Evolutionary conservation across 2,329 filamentous ascomycete species (phyloP), one percentile per base, ranked within the genome.

Genomic region (Biscogniauxia sp.): DNA sequence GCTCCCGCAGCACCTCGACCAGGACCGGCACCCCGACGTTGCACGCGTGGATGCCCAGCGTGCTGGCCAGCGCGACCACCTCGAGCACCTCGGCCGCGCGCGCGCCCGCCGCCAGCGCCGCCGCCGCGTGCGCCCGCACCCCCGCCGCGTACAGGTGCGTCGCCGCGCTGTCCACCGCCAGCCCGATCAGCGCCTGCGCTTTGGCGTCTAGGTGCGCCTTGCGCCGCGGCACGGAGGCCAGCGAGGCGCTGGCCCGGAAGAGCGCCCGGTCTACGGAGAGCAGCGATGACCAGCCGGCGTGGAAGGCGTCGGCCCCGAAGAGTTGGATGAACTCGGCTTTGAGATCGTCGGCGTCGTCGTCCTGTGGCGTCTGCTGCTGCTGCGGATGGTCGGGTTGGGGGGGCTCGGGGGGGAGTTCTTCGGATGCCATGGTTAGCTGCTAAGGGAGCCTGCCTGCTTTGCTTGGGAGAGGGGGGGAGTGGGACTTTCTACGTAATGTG

Each of bases 1-100:
- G 75, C 58, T 82, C 80, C 57, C 74, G 74, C 58, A 82, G 68
- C 0, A 82, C 78, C 58, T 82, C 78, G 6, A 78, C 74, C 0
- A 82, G 69, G 3, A 81, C 64, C 0, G 79, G 79, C 0, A 80
- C 76, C 0, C 79, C 79, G 17, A 80, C 76, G 52, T 78, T 80
- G 60, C 76, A 78, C 1, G 79, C 77, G 60, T 82, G 79, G 11
- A 82, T 80, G 0, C 80, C 79, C 6, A 82, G 65, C 1, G 77
- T 79, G 56, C 70, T 73, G 1, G 76, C 76, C 19, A 82, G 62
- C 60, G 78, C 78, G 2, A 82, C 72, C 0, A 77, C 74, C 64
- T 82, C 80, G 37, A 81, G 69, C n/a, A 81, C 73, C 64, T 82
- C 79, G 2, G 70, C 68, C 11, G 69, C 66, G 0, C 71, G 75